phyloP scores from a whole-genome alignment of 441 rosid species.

The Croton setiger region DNA sequence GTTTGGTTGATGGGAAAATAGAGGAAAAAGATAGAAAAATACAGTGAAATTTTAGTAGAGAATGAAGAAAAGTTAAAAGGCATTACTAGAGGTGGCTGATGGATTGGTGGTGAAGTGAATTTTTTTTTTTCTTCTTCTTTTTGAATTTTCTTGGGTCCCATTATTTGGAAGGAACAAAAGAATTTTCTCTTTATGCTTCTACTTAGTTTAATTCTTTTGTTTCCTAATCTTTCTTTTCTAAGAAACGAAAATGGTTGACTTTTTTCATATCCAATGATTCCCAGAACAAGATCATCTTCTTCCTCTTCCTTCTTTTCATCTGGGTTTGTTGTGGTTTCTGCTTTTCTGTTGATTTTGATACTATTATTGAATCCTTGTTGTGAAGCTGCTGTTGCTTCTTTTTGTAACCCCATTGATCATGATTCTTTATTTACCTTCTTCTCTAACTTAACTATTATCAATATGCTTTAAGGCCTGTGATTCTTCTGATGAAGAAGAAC shows the following conservation, averaged over 20 bases:
- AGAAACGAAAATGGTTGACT: slow-evolving; percentile 16
- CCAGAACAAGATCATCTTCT: slow-evolving; percentile 18
- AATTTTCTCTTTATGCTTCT: not conserved
- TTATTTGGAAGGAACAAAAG: not conserved
- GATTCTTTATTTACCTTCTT: slow-evolving; percentile 39
- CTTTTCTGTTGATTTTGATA: slow-evolving; percentile 23
- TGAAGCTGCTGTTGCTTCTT: slow-evolving; percentile 16
- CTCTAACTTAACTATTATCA: slow-evolving; percentile 26
- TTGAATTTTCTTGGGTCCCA: not conserved
- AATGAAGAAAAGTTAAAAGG: not conserved
- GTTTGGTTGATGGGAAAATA: slow-evolving; percentile 24
- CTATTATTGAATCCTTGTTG: slow-evolving; percentile 23
- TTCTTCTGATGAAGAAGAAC: slow-evolving; percentile 83
- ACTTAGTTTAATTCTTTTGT: not conserved
- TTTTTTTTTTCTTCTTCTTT: too few relatives aligned
- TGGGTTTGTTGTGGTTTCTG: slow-evolving; percentile 19
- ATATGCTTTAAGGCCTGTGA: too few relatives aligned
- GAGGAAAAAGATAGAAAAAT: slow-evolving; percentile 10
- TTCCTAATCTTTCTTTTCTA: not conserved
- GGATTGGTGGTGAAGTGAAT: not conserved
- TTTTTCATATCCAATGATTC: slow-evolving; percentile 19
- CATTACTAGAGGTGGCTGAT: not conserved
- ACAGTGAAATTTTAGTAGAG: not conserved
- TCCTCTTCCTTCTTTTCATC: slow-evolving; percentile 8
- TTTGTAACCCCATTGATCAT: slow-evolving; percentile 43